Evolutionary conservation across 2,329 filamentous ascomycete species (phyloP).

Genomic region (Botrytis byssoidea): DNA sequence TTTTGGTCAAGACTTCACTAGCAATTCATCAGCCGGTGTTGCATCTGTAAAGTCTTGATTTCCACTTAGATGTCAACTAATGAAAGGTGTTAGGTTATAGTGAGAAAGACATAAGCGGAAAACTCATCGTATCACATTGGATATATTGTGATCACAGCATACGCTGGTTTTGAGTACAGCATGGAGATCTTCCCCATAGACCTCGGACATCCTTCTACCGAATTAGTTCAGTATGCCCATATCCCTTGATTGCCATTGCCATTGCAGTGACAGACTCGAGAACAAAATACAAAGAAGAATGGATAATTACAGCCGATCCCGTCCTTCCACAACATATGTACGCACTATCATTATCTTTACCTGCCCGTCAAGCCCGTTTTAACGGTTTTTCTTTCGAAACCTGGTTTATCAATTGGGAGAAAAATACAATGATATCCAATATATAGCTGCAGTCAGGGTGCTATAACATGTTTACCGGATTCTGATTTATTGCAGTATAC

Average conservation of each 20-base stretch:
- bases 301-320: background rate
- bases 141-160: background rate
- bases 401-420: background rate
- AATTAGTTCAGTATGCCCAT: background rate
- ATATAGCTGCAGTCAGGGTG: background rate
- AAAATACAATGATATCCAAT: background rate
- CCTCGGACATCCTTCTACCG: slow-evolving; percentile 10
- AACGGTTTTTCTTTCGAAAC: background rate
- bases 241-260: background rate
- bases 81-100: background rate
- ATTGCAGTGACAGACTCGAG: background rate
- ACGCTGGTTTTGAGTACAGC: background rate
- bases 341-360: background rate
- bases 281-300: background rate
- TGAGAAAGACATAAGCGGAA: background rate
- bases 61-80: background rate
- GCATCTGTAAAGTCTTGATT: background rate
- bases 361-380: background rate
- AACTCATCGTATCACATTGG: background rate
- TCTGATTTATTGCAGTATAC: background rate
- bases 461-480: background rate
- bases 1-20: background rate
- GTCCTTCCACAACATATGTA: background rate
- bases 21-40: background rate
- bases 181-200: background rate